Evolutionary conservation across 2,329 filamentous ascomycete species (phyloP).

Genomic region (Acephala macrosclerotiorum): DNA sequence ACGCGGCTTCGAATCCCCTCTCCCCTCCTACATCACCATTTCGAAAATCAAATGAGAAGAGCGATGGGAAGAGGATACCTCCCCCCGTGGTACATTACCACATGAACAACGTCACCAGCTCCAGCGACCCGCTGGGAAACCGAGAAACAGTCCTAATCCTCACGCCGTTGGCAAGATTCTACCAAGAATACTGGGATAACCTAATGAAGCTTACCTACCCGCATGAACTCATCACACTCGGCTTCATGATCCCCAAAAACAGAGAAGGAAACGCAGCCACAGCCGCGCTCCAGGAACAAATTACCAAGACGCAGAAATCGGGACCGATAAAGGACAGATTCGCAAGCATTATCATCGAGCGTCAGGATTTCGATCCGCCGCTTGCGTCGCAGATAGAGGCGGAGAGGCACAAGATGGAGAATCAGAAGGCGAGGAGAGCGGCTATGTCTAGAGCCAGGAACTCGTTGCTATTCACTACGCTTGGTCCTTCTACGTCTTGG

Average conservation of each 20-base stretch:
- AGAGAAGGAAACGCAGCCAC: constrained; percentile 91
- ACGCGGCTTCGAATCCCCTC: constrained; percentile 71
- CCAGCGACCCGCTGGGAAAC: constrained; percentile 77
- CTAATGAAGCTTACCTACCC: constrained; percentile 84
- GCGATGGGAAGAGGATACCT: constrained; percentile 62
- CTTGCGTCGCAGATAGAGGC: constrained; percentile 81
- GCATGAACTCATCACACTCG: constrained; percentile 91
- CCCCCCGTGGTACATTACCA: constrained; percentile 93
- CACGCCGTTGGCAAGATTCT: constrained; percentile 92
- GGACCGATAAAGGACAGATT: constrained; percentile 84
- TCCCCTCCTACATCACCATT: constrained; percentile 79
- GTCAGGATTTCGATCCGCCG: constrained; percentile 92
- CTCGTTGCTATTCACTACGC: constrained; percentile 91
- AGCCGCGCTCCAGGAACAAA: constrained; percentile 80
- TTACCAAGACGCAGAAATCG: constrained; percentile 80
- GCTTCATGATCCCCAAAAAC: constrained; percentile 95
- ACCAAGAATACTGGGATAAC: constrained; percentile 95
- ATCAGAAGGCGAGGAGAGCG: constrained; percentile 85
- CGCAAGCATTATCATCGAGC: constrained; percentile 90
- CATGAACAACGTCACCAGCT: constrained; percentile 92
- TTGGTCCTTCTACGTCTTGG: constrained; percentile 92
- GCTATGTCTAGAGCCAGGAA: constrained; percentile 96
- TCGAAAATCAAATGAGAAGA: constrained; percentile 67
- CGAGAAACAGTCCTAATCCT: constrained; percentile 88
- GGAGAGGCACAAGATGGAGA: constrained; percentile 89